Evolutionary conservation across 78 protist genomes (phyloP).

Genomic region (Paratrimastix pyriformis): DNA sequence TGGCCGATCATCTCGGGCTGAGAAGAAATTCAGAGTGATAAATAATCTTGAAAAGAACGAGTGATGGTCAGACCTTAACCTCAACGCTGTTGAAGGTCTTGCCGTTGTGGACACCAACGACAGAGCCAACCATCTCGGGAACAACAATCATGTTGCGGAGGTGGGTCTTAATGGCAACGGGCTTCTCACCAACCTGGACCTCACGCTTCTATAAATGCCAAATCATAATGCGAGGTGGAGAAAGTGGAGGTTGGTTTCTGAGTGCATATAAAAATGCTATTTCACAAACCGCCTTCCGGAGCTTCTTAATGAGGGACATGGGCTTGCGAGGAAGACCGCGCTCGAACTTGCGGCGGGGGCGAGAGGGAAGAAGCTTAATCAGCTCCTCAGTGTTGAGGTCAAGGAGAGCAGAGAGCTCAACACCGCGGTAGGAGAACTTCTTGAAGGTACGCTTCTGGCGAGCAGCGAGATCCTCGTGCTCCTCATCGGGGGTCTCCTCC

Average conservation of each 20-base stretch:
- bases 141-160: conserved; percentile 94
- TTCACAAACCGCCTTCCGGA: conserved; percentile 8
- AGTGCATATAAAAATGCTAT: not conserved
- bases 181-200: conserved; percentile 84
- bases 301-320: conserved; percentile 66
- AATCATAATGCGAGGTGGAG: not conserved
- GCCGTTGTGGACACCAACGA: conserved; percentile 99
- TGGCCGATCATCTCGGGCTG: conserved; percentile 98
- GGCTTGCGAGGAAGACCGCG: conserved; percentile 81
- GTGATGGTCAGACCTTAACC: conserved; percentile 63
- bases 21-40: not conserved
- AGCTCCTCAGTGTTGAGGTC: conserved; percentile 72
- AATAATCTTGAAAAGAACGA: not conserved
- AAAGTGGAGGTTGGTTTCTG: not conserved
- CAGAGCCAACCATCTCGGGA: conserved; percentile 98
- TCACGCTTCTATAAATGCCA: conserved; percentile 37
- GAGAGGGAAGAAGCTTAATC: conserved; percentile 63
- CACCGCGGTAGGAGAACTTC: conserved; percentile 76
- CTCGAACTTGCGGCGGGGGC: conserved; percentile 85
- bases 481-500: too few species aligned
- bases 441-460: conserved; percentile 19
- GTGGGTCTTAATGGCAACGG: conserved; percentile 93
- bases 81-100: conserved; percentile 90
- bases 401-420: conserved; percentile 86
- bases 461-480: too few species aligned